A percentile compares a stretch with the other conserved stretches of the same genome.
phyloP scores from a whole-genome alignment of 2,329 filamentous ascomycete genomes.

The Fusarium marasasianum region DNA sequence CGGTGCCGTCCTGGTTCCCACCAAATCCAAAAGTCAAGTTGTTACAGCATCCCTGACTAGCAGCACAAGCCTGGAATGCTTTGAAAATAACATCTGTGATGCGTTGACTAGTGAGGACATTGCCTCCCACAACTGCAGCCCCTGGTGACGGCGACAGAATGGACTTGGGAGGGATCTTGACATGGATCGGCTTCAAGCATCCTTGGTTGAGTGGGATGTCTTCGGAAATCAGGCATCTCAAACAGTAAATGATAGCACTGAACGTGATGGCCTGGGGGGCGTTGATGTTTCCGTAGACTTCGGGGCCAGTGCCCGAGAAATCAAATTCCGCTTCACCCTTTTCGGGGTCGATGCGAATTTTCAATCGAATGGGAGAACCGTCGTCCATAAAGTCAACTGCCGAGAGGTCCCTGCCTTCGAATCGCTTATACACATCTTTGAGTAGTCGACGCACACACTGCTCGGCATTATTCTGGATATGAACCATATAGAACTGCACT shows the following conservation, averaged over 20 bases:
- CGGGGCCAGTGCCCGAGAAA: conserved; percentile 80
- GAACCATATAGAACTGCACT: conserved; percentile 85
- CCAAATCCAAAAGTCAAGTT: conserved; percentile 85
- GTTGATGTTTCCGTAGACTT: conserved; percentile 84
- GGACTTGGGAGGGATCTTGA: conserved; percentile 76
- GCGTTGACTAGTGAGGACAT: conserved; percentile 65
- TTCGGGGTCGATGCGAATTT: conserved; percentile 76
- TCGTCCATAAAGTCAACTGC: conserved; percentile 88
- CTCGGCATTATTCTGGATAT: conserved; percentile 83
- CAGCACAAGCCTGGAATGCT: conserved; percentile 82
- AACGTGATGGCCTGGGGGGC: conserved; percentile 85
- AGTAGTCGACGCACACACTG: conserved; percentile 76
- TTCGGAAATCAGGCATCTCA: conserved; percentile 80
- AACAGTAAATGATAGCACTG: conserved; percentile 87
- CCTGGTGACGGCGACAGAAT: conserved; percentile 80
- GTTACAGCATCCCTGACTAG: conserved; percentile 82
- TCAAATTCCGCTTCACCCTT: conserved; percentile 84
- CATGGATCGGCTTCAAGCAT: conserved; percentile 78
- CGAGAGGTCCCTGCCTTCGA: conserved; percentile 74
- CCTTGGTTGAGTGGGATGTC: conserved; percentile 88
- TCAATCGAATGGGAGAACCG: conserved; percentile 78
- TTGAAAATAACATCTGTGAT: conserved; percentile 63
- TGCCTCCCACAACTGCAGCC: conserved; percentile 84
- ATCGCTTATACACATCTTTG: conserved; percentile 74
- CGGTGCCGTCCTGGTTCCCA: conserved; percentile 51